These are phyloP conservation scores for Picea glauca DNA, from an alignment of 75 land plant species.

Conservation along the genomic window DNA sequence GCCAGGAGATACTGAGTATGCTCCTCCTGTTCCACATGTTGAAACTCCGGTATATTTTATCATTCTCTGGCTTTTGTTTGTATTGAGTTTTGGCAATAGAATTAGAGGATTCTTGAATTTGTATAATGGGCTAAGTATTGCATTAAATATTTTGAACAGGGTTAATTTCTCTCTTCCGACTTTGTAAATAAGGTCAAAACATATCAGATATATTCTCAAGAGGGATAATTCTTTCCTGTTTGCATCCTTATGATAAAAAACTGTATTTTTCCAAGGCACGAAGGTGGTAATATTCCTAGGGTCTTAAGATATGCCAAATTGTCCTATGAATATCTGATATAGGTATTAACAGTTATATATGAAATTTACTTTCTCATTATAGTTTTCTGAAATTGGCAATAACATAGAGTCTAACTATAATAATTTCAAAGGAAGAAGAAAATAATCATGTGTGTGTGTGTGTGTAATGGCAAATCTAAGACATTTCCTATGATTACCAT, in stretches of 20 bases:
- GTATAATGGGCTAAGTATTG: background rate
- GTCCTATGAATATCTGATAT: background rate
- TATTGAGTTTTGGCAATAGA: no score
- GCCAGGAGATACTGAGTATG: slow-evolving; percentile 83
- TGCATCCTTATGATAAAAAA: background rate
- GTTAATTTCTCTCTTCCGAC: background rate
- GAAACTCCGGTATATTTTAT: slow-evolving; percentile 47
- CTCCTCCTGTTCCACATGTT: slow-evolving; percentile 78
- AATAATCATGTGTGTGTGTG: no score
- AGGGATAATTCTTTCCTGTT: background rate
- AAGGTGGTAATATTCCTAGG: background rate
- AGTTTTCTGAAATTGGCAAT: no score
- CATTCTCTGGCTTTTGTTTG: no score
- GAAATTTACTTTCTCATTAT: no score
- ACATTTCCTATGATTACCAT: no score
- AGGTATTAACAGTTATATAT: background rate
- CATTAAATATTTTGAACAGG: background rate
- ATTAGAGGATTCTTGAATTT: no score
- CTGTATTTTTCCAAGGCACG: background rate
- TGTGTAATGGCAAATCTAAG: no score
- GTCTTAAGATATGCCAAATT: background rate
- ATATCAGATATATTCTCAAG: background rate
- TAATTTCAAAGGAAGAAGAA: no score
- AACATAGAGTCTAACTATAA: no score
- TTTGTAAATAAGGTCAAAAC: background rate